phyloP scores from a whole-genome alignment of 2,329 filamentous ascomycete species.

The Thelonectria olida region DNA sequence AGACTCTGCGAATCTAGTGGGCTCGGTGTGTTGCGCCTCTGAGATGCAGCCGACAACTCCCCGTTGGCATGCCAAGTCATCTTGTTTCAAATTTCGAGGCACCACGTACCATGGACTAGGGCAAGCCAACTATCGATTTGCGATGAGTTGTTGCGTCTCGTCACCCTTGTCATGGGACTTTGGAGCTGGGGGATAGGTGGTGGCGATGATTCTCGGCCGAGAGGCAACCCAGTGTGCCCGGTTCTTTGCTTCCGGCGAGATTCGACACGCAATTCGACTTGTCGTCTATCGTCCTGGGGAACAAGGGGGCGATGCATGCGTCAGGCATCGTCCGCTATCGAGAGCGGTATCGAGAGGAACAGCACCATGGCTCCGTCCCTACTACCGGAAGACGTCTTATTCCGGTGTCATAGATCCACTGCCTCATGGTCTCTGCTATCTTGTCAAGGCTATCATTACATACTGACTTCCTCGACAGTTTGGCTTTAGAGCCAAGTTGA shows the following conservation, averaged over 20 bases:
- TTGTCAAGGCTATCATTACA: too few relatives aligned
- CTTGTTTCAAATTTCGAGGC: background rate
- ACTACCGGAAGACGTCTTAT: too few relatives aligned
- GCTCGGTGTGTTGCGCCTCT: background rate
- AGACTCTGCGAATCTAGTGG: background rate
- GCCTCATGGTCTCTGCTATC: too few relatives aligned
- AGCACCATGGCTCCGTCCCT: background rate
- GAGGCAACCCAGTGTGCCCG: background rate
- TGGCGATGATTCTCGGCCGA: background rate
- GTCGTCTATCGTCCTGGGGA: background rate
- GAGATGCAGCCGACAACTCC: too few relatives aligned
- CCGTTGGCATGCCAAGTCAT: background rate
- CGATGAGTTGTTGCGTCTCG: background rate
- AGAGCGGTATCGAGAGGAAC: background rate
- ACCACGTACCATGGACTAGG: background rate
- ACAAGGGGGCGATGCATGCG: background rate
- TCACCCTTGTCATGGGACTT: background rate
- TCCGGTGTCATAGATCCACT: too few relatives aligned
- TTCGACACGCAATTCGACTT: background rate
- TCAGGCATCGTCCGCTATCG: too few relatives aligned
- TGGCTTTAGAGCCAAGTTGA: too few relatives aligned
- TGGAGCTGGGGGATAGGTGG: background rate
- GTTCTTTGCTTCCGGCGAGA: background rate
- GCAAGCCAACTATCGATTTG: background rate
- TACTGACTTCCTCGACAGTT: too few relatives aligned